phyloP scores from a whole-genome alignment of 441 rosid genomes.

The Syzygium malaccense region DNA sequence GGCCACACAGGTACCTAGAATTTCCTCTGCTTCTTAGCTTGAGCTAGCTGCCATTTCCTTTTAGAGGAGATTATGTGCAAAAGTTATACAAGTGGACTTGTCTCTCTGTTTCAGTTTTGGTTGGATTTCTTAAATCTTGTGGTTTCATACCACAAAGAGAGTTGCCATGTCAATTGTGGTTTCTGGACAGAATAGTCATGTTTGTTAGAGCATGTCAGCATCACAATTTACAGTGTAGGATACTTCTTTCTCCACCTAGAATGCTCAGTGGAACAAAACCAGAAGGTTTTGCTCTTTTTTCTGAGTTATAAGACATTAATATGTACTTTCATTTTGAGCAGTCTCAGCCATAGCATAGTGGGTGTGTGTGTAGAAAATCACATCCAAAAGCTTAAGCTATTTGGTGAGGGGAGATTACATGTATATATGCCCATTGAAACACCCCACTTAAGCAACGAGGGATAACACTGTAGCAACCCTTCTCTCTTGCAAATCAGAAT shows the following conservation, averaged over 20 bases:
- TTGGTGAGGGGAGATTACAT: background rate
- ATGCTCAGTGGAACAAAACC: background rate
- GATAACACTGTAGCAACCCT: background rate
- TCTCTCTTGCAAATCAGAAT: background rate
- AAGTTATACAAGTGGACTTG: background rate
- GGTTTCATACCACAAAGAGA: background rate
- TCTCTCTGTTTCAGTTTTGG: background rate
- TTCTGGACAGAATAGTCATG: background rate
- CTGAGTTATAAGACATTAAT: background rate
- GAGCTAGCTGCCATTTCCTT: background rate
- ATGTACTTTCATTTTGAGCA: background rate
- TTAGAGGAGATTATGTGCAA: background rate
- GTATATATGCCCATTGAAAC: background rate
- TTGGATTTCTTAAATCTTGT: background rate
- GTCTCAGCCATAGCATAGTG: background rate
- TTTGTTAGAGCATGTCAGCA: background rate
- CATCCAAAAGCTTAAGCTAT: background rate
- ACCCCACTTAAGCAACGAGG: background rate
- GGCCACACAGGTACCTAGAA: slow-evolving; percentile 28
- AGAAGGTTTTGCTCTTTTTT: background rate
- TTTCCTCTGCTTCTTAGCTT: background rate
- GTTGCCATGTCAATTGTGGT: background rate
- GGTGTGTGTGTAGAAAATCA: background rate
- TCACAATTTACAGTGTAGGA: background rate
- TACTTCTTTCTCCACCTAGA: background rate